Base-by-base conservation (phyloP, 495 filamentous ascomycete species). In the Penicillium turbatum region DNA sequence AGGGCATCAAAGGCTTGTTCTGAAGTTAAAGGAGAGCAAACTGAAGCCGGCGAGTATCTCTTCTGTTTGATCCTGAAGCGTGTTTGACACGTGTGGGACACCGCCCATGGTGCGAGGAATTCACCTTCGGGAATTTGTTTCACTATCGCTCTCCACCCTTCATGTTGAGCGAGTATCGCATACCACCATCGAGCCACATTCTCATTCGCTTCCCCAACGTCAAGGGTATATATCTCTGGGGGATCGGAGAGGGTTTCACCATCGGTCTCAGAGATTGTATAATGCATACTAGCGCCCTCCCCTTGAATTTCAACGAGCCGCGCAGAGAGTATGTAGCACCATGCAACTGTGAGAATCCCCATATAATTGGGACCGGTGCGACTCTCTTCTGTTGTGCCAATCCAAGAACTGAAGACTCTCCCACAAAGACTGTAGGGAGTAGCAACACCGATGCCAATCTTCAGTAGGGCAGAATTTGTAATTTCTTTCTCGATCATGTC, bases 361-460 rank as follows among this genome's bases (percentile, higher is more conserved):
- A 51, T 3, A 30, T 41, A 51, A 6, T 51, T 51, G 1, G 26
- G 15, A 1, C 27, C 27, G 3, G 35, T 19, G 26, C 1, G 13
- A 6, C 19, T 21, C 19, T 51, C 30, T 13, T 41, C 48, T 32
- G 36, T 43, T 2, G 48, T 51, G 36, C 48, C 38, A 32, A 41
- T 31, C 49, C 49, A 51, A 34, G n/a, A 24, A 30, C 10, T 34
- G 38, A 60, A 60, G 6, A 24, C 48, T 13, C 12, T 19, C 26
- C 57, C 57, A 35, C 32, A 9, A 32, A 56, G 34, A n/a, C 15
- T 53, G 13, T 43, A 41, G 3, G 53, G 48, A 7, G 51, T 40
- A 10, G 53, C 16, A 34, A 15, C 29, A 30, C 15, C 35, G 13
- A 31, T 53, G 11, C 53, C 57, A 44, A 60, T 9, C 5, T 50